Conservation (phyloP, 148 eudicot species). For the Vaccinium corymbosum region DNA sequence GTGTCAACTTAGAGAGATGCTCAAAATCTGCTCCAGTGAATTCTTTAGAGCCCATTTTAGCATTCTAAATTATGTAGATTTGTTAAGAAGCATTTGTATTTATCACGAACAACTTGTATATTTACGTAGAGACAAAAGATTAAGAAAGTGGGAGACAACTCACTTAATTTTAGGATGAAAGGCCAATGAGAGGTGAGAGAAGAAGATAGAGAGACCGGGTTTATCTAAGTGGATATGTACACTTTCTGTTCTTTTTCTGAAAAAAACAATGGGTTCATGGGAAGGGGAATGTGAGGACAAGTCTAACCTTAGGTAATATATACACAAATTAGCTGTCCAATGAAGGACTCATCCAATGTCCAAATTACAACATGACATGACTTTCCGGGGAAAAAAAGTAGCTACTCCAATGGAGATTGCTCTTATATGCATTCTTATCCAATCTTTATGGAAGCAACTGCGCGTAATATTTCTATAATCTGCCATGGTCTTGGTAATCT, state of each 20-base stretch:
- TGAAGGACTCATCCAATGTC: background rate
- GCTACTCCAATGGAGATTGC: background rate
- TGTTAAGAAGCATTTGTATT: background rate
- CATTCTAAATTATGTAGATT: background rate
- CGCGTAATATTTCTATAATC: background rate
- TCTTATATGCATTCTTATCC: constrained; percentile 8
- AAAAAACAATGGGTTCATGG: too few species aligned
- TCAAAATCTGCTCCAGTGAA: background rate
- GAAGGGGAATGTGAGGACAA: too few species aligned
- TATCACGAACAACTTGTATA: background rate
- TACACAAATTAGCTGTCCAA: background rate
- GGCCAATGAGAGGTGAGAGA: background rate
- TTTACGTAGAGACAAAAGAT: background rate
- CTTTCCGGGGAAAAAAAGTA: background rate
- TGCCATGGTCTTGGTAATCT: background rate
- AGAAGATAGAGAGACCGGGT: background rate
- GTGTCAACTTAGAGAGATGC: background rate
- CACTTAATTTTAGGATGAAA: background rate
- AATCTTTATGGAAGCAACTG: background rate
- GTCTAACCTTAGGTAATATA: background rate
- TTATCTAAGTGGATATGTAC: background rate
- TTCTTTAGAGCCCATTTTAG: background rate
- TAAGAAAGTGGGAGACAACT: background rate
- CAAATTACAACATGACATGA: background rate
- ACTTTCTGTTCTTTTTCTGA: background rate